phyloP scores from a whole-genome alignment of 768 basidiomycete genomes.

The Podaxis sp. region DNA sequence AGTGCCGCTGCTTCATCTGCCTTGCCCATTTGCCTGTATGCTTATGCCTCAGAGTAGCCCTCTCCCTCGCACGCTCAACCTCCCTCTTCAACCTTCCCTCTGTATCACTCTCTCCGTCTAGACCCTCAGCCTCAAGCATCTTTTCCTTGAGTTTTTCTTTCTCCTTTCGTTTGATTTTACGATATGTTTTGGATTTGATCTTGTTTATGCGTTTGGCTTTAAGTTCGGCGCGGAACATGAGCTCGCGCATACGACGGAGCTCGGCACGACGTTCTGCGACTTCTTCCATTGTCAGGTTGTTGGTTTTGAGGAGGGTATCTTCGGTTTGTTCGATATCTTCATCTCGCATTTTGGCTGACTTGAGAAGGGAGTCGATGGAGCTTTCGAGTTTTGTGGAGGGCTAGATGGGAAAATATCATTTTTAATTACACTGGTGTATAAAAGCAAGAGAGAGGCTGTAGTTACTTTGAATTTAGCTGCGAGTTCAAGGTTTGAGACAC shows the following conservation, averaged over 20 bases:
- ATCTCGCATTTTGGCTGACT: constrained; percentile 80
- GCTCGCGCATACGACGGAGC: constrained; percentile 85
- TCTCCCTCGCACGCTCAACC: constrained; percentile 78
- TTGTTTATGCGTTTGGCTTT: constrained; percentile 89
- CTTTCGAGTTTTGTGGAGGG: constrained; percentile 85
- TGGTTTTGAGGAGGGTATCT: constrained; percentile 69
- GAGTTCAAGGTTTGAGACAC: constrained; percentile 72
- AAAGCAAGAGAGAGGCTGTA: constrained; percentile 12
- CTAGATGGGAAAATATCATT: constrained; percentile 31
- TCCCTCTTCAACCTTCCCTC: constrained; percentile 65
- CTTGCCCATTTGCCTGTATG: constrained; percentile 88
- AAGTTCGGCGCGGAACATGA: constrained; percentile 90
- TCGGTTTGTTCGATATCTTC: constrained; percentile 78
- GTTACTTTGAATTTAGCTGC: constrained; percentile 82
- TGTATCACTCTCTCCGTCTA: constrained; percentile 24
- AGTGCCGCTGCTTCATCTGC: constrained; percentile 59
- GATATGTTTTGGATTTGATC: constrained; percentile 95
- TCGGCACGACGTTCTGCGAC: constrained; percentile 79
- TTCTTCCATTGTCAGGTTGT: constrained; percentile 83
- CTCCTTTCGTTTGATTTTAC: constrained; percentile 80
- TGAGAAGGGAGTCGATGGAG: constrained; percentile 78
- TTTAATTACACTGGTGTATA: background rate
- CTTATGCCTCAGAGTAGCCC: constrained; percentile 88
- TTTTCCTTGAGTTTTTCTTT: constrained; percentile 58
- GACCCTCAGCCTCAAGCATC: constrained; percentile 47